Conservation (phyloP, 2,329 filamentous ascomycete genomes). For the Colletotrichum sojae region DNA sequence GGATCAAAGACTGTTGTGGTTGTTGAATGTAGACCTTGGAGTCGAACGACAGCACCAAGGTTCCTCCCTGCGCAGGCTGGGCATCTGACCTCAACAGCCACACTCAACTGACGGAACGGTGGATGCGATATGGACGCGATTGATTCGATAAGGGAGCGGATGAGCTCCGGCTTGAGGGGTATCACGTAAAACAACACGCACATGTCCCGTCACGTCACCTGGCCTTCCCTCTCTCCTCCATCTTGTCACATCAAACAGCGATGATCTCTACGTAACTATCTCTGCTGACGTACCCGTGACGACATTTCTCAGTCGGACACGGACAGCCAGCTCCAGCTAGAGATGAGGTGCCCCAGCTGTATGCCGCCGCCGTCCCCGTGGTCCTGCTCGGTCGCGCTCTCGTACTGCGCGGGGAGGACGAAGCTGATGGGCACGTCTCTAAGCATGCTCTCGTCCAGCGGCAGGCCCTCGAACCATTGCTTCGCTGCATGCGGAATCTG, state of each 20-base stretch:
- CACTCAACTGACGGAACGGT: too few relatives aligned
- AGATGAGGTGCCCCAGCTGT: background rate
- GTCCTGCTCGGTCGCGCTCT: background rate
- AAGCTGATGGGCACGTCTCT: slow-evolving; percentile 19
- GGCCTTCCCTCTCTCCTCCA: background rate
- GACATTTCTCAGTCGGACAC: background rate
- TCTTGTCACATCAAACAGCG: background rate
- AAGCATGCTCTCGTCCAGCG: background rate
- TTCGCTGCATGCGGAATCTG: slow-evolving; percentile 1
- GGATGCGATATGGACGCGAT: too few relatives aligned
- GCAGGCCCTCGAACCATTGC: background rate
- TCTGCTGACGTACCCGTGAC: too few relatives aligned
- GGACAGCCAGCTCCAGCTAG: background rate
- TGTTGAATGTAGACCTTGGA: too few relatives aligned
- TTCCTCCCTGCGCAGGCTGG: too few relatives aligned
- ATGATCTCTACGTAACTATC: too few relatives aligned
- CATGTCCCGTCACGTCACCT: background rate
- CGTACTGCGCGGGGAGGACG: background rate
- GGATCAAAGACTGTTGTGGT: too few relatives aligned
- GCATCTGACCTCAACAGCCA: too few relatives aligned
- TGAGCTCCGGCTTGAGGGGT: too few relatives aligned
- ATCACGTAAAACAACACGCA: too few relatives aligned
- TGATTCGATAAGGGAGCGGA: too few relatives aligned
- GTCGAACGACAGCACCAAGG: too few relatives aligned
- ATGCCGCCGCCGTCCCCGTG: background rate